Base-by-base conservation (phyloP, 2,329 filamentous ascomycete species). In the Pseudogymnoascus sp. region DNA sequence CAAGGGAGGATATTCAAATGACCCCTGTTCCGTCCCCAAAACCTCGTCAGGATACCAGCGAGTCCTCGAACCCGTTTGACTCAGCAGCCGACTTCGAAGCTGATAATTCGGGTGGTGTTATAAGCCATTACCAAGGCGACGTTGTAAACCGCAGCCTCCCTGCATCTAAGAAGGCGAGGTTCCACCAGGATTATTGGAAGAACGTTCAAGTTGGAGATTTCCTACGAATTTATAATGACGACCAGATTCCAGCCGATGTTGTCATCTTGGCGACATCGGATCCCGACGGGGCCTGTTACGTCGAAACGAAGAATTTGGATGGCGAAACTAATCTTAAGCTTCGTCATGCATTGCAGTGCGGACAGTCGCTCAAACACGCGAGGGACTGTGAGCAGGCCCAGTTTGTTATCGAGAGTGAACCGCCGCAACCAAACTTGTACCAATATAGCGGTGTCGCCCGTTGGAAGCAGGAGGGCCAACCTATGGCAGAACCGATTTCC, bases 251-350 rank as follows among this genome's bases (percentile, higher is more conserved):
- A 1, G 93, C 95, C 59, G 95, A 99, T 75, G 81, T 99, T 57
- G 88, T 97, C 59, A 89, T 99, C 47, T 78, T 99, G 23, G 90
- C 95, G 2, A 97, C 95, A 0, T 96, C 95, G 2, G 95, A 97
- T 70, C 83, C 89, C 0, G 95, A 99, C 70, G 95, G 95, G 61
- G 91, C 91, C 39, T 99, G 95, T 76, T 99, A 97, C 71, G 89
- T 99, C 21, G 95, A 99, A 77, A 99, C 95, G 2, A 99, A 97
- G 80, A 97, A 96, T 73, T 75, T 99, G 79, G 95, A 99, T 72
- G 95, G 95, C 61, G 95, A 99, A 77, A 99, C 95, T 2, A 99
- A 99, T 71, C 79, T 99, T 67, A 99, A 99, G 76, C 92, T 97
- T 66, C 89, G 95, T 65, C 90, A 93, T 72, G 91, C 95, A 18